Base-by-base conservation (phyloP, 1,284 basidiomycete species). In the Paramarasmius palmivorus region DNA sequence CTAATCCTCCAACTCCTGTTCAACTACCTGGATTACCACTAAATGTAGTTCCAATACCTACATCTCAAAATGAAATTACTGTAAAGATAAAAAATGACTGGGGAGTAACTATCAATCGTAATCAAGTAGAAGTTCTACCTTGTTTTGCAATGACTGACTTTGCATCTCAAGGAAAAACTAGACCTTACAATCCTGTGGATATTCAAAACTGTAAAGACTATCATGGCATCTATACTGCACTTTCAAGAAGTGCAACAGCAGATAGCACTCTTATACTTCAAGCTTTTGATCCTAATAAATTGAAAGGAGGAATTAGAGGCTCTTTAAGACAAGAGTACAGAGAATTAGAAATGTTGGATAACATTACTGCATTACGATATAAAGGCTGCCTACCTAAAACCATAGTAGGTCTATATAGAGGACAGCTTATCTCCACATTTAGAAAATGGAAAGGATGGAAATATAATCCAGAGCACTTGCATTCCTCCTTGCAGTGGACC, bases 341-440 rank as follows among this genome's bases (percentile, higher is more conserved):
- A 25, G 54, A 59, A 23, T 22, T 60, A 10, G 60, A 61, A 25
- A 17, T 56, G 4, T 15, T 61, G 6, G 50, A 61, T 47, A 58
- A 61, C 14, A 58, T 60, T 0, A 59, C 59, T 12, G 34, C 20
- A 26, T 12, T 57, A 12, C 8, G 41, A 20, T 55, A 53, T 25
- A 49, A 60, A 23, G 35, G 35, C 4, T 1, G 29, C 2, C 29
- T 45, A n/a, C 42, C 19, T 2, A 19, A 45, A 2, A 22, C 3
- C n/a, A 25, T 45, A 12, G 12, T 1, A 23, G 42, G 42, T 4
- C 14, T 17, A 2, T 17, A 37, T 4, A 3, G 2, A 2, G 36
- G 14, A 2, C 3, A 3, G 14, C 4, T 37, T 2, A 3, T 37
- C 2, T 14, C 14, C 14, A 37, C 14, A 14, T 37, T 2, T 4